A percentile compares a stretch with the other conserved stretches of the same genome.
These are phyloP conservation scores for Kluyveromyces sp. DNA, from an alignment of 1,139 yeast species.

Conservation along the genomic window DNA sequence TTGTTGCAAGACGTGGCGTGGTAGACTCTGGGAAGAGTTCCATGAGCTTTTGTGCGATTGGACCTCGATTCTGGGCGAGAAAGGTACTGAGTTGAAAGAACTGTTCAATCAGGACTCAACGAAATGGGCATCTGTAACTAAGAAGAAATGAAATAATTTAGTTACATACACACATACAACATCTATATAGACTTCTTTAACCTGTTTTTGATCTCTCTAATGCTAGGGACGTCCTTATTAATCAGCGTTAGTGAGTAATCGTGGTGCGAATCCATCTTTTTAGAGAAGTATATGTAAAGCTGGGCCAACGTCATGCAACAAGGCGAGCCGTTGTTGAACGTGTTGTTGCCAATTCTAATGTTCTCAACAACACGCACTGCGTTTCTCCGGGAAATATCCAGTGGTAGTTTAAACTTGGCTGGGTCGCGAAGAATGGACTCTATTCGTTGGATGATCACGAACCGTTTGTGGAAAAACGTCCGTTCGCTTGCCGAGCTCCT, in stretches of 20 bases:
- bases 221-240: constrained; percentile 5
- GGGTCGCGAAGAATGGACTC: constrained; percentile 19
- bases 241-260: constrained; percentile 20
- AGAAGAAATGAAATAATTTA: background rate
- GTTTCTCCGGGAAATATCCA: constrained; percentile 13
- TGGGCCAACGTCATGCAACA: constrained; percentile 20
- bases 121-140: constrained; percentile 15
- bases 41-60: constrained; percentile 18
- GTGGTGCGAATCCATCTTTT: constrained; percentile 16
- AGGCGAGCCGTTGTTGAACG: constrained; percentile 13
- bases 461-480: constrained; percentile 24
- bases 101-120: constrained; percentile 13
- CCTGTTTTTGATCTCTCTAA: constrained; percentile 4
- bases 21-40: constrained; percentile 23
- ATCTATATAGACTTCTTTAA: background rate
- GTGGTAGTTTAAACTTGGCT: constrained; percentile 14
- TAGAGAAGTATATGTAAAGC: constrained; percentile 23
- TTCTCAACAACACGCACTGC: constrained; percentile 25
- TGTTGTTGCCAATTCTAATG: constrained; percentile 24
- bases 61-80: constrained; percentile 17
- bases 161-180: constrained; percentile 4
- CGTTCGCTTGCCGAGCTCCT: constrained; percentile 22
- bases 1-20: constrained; percentile 26
- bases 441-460: constrained; percentile 21
- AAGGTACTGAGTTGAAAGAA: constrained; percentile 12